These are phyloP conservation scores for Monilinia fructicola DNA, from an alignment of 2,329 filamentous ascomycete species.

Conservation along the genomic window DNA sequence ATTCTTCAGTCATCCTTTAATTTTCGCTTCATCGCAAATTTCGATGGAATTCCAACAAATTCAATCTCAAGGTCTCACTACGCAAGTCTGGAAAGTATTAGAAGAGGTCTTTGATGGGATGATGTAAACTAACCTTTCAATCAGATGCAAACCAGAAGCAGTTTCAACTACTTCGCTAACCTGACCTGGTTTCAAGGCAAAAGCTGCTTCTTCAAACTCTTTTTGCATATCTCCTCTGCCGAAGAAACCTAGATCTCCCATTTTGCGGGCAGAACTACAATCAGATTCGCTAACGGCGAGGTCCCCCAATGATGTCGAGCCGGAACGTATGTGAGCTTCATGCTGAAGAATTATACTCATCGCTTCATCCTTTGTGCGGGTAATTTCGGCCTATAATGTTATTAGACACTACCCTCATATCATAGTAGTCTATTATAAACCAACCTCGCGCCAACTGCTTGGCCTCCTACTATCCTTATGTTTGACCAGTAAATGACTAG, in stretches of 20 bases:
- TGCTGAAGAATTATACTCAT: slow-evolving; percentile 72
- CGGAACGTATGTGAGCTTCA: slow-evolving; percentile 72
- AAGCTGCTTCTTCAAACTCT: slow-evolving; percentile 95
- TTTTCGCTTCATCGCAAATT: neutral
- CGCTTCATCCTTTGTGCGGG: slow-evolving; percentile 84
- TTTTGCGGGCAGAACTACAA: slow-evolving; percentile 92
- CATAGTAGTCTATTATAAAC: slow-evolving; percentile 28
- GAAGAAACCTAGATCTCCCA: slow-evolving; percentile 93
- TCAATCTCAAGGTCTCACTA: neutral
- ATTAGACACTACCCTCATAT: slow-evolving; percentile 23
- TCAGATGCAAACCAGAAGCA: slow-evolving; percentile 90
- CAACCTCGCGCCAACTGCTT: slow-evolving; percentile 83
- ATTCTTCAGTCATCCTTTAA: neutral
- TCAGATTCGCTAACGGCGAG: slow-evolving; percentile 88
- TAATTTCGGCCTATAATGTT: slow-evolving; percentile 66
- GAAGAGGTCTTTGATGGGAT: neutral
- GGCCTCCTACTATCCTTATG: slow-evolving; percentile 85
- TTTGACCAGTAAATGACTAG: slow-evolving; percentile 91
- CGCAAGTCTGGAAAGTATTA: slow-evolving; percentile 20
- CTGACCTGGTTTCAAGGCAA: slow-evolving; percentile 82
- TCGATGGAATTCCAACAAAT: neutral
- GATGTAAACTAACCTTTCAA: slow-evolving; percentile 67
- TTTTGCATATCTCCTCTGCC: slow-evolving; percentile 96
- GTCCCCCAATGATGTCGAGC: slow-evolving; percentile 70
- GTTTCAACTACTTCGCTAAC: slow-evolving; percentile 88